phyloP scores from a whole-genome alignment of 345 rosid species.

The Excoecaria cochinchinensis region DNA sequence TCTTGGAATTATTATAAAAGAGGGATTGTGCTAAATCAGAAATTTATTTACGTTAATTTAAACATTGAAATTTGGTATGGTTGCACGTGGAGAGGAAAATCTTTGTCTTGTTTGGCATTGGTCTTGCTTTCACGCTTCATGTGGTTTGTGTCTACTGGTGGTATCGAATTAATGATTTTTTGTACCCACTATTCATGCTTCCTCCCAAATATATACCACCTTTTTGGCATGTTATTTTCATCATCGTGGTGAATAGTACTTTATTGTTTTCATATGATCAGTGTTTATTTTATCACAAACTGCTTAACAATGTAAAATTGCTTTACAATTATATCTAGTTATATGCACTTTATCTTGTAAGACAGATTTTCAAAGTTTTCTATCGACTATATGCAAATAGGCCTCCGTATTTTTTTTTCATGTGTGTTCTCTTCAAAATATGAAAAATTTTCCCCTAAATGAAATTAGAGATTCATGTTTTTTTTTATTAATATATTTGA shows the following conservation, averaged over 20 bases:
- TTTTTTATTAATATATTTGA: neutral
- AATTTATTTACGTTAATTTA: too few relatives aligned
- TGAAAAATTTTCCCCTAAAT: neutral
- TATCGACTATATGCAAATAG: neutral
- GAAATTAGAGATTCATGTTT: neutral
- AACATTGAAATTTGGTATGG: constrained; percentile 17
- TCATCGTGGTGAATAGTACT: constrained; percentile 91
- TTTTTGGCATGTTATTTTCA: constrained; percentile 96
- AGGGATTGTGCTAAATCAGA: neutral
- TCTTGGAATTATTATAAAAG: neutral
- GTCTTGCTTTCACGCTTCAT: constrained; percentile 65
- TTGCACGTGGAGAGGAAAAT: constrained; percentile 95
- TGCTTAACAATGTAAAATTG: neutral
- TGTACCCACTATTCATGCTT: constrained; percentile 88
- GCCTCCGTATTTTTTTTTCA: neutral
- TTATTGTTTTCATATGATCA: constrained; percentile 24
- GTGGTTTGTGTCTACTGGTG: constrained; percentile 94
- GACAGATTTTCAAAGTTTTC: neutral
- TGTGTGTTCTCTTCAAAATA: neutral
- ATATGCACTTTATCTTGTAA: neutral
- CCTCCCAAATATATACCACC: constrained; percentile 97
- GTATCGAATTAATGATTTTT: constrained; percentile 83
- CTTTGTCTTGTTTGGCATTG: constrained; percentile 67
- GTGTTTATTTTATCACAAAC: neutral
- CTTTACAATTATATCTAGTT: neutral